Percentiles rank a stretch among this genome's conserved stretches.
These are phyloP conservation scores for Trichosporon faecale DNA, from an alignment of 1,284 basidiomycete genomes.

Conservation along the genomic window DNA sequence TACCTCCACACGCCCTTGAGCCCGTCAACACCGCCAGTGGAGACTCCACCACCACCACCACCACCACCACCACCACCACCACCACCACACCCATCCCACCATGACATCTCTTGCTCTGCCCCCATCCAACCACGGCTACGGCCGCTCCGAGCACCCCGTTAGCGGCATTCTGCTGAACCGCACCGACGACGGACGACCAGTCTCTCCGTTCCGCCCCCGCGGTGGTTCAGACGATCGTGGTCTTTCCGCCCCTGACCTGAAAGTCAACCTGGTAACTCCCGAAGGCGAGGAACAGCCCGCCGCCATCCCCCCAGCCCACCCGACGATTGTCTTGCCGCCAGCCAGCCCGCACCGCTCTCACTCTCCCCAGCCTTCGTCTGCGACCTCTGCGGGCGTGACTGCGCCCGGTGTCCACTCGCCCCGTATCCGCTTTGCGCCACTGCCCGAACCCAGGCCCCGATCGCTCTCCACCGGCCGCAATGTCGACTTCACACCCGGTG, in stretches of 20 bases:
- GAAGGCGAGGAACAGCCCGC: background rate
- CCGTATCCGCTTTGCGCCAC: conserved; percentile 49
- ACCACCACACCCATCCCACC: background rate
- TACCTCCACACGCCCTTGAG: background rate
- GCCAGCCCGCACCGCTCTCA: background rate
- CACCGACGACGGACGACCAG: conserved; percentile 5
- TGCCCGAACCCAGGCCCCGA: conserved; percentile 48
- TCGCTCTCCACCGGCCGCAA: conserved; percentile 47
- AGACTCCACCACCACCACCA: background rate
- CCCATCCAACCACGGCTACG: background rate
- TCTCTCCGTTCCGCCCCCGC: conserved; percentile 4
- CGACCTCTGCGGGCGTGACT: background rate
- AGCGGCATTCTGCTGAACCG: conserved; percentile 24
- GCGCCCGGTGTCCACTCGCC: conserved; percentile 17
- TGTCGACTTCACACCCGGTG: conserved; percentile 24
- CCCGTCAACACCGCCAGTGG: background rate
- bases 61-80: background rate
- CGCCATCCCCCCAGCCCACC: background rate
- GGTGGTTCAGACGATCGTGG: conserved; percentile 5
- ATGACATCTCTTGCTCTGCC: conserved; percentile 12
- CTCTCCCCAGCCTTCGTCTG: background rate
- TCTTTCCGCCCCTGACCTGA: background rate
- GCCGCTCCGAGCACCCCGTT: background rate
- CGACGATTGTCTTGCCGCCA: background rate
- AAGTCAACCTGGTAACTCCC: background rate